Evolutionary conservation across 129 eudicot genomes (phyloP).

Genomic region (Flaveria linearis): DNA sequence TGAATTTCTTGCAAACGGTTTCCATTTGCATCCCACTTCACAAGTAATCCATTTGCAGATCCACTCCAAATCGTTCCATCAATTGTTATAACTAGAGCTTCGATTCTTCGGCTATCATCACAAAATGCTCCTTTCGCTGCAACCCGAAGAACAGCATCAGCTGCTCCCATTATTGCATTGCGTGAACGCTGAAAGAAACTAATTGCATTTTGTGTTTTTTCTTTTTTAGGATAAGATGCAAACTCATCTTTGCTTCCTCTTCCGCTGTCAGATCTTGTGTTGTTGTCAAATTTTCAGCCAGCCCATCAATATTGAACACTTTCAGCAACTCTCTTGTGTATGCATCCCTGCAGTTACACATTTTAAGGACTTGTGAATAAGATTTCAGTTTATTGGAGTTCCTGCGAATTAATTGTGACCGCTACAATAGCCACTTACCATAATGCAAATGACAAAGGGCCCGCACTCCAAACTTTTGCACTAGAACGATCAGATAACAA

Average conservation of each 20-base stretch:
- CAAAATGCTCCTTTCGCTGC: constrained; percentile 81
- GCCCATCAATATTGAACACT: constrained; percentile 84
- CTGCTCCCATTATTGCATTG: constrained; percentile 93
- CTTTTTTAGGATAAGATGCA: constrained; percentile 58
- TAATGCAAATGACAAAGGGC: constrained; percentile 70
- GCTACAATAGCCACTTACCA: constrained; percentile 56
- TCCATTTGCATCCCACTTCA: constrained; percentile 93
- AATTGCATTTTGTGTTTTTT: constrained; percentile 60
- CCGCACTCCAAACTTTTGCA: constrained; percentile 88
- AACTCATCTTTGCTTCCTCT: constrained; percentile 70
- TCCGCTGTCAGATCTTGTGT: constrained; percentile 58
- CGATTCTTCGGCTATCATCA: constrained; percentile 75
- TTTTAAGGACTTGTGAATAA: constrained; percentile 14
- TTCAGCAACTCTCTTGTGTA: constrained; percentile 79
- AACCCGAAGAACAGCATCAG: constrained; percentile 96
- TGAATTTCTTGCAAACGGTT: constrained; percentile 73
- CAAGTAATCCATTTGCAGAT: constrained; percentile 71
- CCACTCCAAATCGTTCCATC: constrained; percentile 89
- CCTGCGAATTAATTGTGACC: background rate
- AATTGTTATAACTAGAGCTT: constrained; percentile 55
- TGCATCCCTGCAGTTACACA: constrained; percentile 73
- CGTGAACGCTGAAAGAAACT: constrained; percentile 95
- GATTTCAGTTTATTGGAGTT: background rate
- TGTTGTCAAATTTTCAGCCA: constrained; percentile 66
- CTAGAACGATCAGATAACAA: constrained; percentile 72